Evolutionary conservation across 352 stramenopile species (phyloP), one percentile per base, ranked within the genome.

Genomic region (Globisporangium apiculatum): DNA sequence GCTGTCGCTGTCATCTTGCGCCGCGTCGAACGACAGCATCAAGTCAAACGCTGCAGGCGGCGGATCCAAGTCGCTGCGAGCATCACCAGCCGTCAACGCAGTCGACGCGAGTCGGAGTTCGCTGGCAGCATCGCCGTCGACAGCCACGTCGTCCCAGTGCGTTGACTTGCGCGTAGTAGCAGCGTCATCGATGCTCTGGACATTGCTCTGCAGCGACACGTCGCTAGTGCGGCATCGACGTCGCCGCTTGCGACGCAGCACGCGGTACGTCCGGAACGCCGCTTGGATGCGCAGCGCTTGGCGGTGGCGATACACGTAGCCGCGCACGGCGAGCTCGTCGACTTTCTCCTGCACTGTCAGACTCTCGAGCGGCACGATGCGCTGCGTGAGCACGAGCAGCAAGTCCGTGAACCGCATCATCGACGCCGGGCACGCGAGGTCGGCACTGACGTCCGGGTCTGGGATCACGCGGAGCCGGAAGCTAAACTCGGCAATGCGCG

Each of bases 321-420:
- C 72, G 24, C 79, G 76, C 18, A 91, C 79, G 0, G 81, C 80
- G 1, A 94, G 62, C 48, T 94, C 83, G 48, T 91, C 78, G 6
- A 94, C 83, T 71, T 94, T 94, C 49, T 91, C 83, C 49, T 86
- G 75, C 1, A 94, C 80, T 1, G 83, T 89, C 36, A 90, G 61
- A 42, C 81, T 81, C 11, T 89, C 81, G 7, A 87, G 56, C 4
- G 81, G 83, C 3, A 91, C 61, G 37, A 87, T 79, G 35, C 83
- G 72, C 53, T 76, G 73, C 5, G 79, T 85, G 4, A 94, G 63
- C 5, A 91, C 80, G 8, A 91, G 58, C 9, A 94, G 59, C 3
- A 94, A 42, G 57, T 94, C 81, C 0, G 73, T 83, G 55, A 91
- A 91, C 2, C 82, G 74, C 43, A 91, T 79, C 80, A 93, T 89